Percentiles rank a stretch among this genome's conserved stretches.
Conservation (phyloP, 1,284 basidiomycete species). For the Ustilago loliicola region DNA sequence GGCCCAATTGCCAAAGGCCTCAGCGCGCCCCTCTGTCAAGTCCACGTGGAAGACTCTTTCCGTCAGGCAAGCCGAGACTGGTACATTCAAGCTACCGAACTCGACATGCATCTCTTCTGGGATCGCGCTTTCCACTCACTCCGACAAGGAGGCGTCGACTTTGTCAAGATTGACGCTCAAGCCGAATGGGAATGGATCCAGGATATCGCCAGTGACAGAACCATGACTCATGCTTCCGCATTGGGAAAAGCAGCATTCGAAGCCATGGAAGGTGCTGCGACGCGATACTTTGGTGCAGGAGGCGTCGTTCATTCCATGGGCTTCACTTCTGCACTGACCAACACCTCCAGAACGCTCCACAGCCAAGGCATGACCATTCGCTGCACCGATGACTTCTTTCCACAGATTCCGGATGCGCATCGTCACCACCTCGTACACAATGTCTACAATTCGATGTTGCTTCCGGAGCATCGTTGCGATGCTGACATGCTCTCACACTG, state of each 20-base stretch:
- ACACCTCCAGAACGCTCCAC: slow-evolving; percentile 37
- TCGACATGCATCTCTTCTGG: slow-evolving; percentile 56
- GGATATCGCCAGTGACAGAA: not conserved
- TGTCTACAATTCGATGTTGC: slow-evolving; percentile 49
- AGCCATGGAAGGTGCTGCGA: slow-evolving; percentile 53
- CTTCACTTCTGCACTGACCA: slow-evolving; percentile 28
- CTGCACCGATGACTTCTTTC: slow-evolving; percentile 65
- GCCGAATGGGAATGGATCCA: slow-evolving; percentile 53
- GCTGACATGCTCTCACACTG: slow-evolving; percentile 66
- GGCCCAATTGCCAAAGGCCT: slow-evolving; percentile 36
- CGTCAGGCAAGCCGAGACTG: slow-evolving; percentile 69
- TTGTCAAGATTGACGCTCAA: slow-evolving; percentile 70
- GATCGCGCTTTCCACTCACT: slow-evolving; percentile 59
- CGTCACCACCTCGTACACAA: slow-evolving; percentile 64
- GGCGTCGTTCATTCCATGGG: slow-evolving; percentile 66
- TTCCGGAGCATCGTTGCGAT: slow-evolving; percentile 51
- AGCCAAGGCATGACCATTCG: slow-evolving; percentile 30
- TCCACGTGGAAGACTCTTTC: slow-evolving; percentile 29
- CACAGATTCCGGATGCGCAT: slow-evolving; percentile 59
- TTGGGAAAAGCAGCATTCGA: slow-evolving; percentile 31
- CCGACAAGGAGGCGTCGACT: slow-evolving; percentile 59
- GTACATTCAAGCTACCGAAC: slow-evolving; percentile 38
- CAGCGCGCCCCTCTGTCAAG: slow-evolving; percentile 24
- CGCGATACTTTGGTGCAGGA: slow-evolving; percentile 49
- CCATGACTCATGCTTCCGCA: not conserved